Evolutionary conservation across 2,329 filamentous ascomycete genomes (phyloP), one percentile per base, ranked within the genome.

Genomic region (Talaromyces rugulosus): DNA sequence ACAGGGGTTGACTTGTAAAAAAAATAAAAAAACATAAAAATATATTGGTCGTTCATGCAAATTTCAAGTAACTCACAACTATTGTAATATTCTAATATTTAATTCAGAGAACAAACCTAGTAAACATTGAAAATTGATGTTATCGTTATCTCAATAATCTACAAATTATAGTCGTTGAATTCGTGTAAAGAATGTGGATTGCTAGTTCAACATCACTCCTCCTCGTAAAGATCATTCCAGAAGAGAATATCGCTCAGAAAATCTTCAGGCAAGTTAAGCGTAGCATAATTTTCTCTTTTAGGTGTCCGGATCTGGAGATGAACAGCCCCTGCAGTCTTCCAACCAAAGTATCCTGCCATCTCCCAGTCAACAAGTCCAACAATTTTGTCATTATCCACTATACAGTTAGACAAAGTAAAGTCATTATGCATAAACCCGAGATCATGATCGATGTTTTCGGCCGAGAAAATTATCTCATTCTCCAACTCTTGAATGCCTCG

Each of bases 331-430:
- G 69, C 70, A 0, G 66, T 66, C 54, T 67, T 71, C 70, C 68
- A 72, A 4, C 70, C 69, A 62, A 71, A 70, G 47, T 62, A 77
- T 0, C 77, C 76, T 47, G 77, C 76, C 75, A 78, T 78, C 66
- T 79, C 77, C 76, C 75, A 79, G 60, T 78, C 74, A 60, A 77
- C 62, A 27, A 80, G 66, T 4, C 72, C 77, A 1, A 78, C 72
- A 50, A 80, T 76, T 63, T 61, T 75, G 62, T 71, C 74, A 58
- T 75, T 65, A 47, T 78, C 65, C 4, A 79, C 75, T 34, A 78
- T 78, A 62, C 62, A 69, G 63, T 78, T 78, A 2, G 74, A 77
- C 34, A 55, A 9, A n/a, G 66, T 72, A 30, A 79, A 71, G 60
- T 78, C 73, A 59, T 78, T 58, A 9, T 58, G 56, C 56, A 58